Evolutionary conservation across 306 rosid genomes (phyloP).

Genomic region (Crataegus laevigata): DNA sequence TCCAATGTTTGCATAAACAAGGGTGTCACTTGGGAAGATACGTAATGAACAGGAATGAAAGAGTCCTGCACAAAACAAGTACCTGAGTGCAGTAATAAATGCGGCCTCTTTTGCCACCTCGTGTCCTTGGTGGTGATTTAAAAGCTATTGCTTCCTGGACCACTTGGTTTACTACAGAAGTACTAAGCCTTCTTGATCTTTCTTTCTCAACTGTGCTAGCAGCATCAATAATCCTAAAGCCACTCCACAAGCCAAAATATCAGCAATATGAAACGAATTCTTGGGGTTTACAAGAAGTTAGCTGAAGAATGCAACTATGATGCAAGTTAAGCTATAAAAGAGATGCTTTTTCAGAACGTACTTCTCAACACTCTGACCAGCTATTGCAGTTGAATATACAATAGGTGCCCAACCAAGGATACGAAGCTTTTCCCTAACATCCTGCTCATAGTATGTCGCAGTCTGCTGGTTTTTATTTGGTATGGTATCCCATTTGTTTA

Average conservation of each 20-base stretch:
- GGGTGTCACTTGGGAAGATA: neutral
- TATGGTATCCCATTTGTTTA: slow-evolving; percentile 96
- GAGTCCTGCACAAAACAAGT: neutral
- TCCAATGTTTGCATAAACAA: neutral
- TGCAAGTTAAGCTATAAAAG: neutral
- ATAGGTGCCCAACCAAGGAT: slow-evolving; percentile 82
- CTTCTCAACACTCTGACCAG: slow-evolving; percentile 84
- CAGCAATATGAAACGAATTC: neutral
- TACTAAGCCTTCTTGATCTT: slow-evolving; percentile 83
- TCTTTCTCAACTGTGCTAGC: slow-evolving; percentile 88
- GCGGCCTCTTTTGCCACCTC: slow-evolving; percentile 90
- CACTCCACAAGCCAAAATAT: neutral
- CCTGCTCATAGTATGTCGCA: slow-evolving; percentile 75
- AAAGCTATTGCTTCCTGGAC: slow-evolving; percentile 83
- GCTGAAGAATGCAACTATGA: neutral
- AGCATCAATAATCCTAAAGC: slow-evolving; percentile 69
- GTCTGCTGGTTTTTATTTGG: slow-evolving; percentile 93
- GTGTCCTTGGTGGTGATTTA: slow-evolving; percentile 88
- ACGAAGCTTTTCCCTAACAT: slow-evolving; percentile 88
- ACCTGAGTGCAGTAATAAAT: slow-evolving; percentile 97
- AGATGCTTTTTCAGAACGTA: slow-evolving; percentile 29
- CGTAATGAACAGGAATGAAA: neutral
- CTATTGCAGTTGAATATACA: slow-evolving; percentile 84
- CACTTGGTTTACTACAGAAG: slow-evolving; percentile 84
- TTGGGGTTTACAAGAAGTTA: neutral